Conservation (phyloP, 768 basidiomycete species). For the Wakefieldia striispora region DNA sequence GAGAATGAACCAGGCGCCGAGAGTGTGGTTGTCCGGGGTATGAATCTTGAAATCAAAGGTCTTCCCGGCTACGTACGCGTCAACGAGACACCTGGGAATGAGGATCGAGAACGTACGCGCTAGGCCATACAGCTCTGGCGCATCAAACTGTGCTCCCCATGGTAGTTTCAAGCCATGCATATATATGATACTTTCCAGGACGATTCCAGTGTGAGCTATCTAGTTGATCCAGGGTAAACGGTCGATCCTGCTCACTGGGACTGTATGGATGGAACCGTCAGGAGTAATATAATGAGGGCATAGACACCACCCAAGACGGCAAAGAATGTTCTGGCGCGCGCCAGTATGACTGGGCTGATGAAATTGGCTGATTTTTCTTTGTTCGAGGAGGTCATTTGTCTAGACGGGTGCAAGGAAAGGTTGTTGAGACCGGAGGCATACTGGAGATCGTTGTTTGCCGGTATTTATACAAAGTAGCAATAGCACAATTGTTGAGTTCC, state of each 20-base stretch:
- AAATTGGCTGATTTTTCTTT: background rate
- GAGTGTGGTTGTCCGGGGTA: slow-evolving; percentile 71
- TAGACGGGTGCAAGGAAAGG: background rate
- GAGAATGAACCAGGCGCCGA: slow-evolving; percentile 87
- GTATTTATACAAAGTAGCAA: slow-evolving; percentile 9
- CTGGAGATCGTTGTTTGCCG: slow-evolving; percentile 9
- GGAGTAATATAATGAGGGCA: slow-evolving; percentile 45
- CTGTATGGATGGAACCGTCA: slow-evolving; percentile 66
- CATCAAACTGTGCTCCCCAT: slow-evolving; percentile 56
- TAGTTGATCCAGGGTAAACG: slow-evolving; percentile 13
- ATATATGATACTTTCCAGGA: slow-evolving; percentile 49
- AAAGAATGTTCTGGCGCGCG: slow-evolving; percentile 32
- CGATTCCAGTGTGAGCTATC: slow-evolving; percentile 16
- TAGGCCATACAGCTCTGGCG: slow-evolving; percentile 77
- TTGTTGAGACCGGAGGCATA: background rate
- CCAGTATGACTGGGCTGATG: slow-evolving; percentile 17
- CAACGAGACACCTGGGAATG: background rate
- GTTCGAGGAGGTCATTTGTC: slow-evolving; percentile 5
- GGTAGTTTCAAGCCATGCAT: slow-evolving; percentile 68
- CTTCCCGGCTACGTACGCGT: slow-evolving; percentile 57
- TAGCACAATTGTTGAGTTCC: background rate
- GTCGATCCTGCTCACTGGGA: slow-evolving; percentile 50
- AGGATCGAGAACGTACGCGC: slow-evolving; percentile 54
- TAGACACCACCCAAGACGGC: slow-evolving; percentile 53
- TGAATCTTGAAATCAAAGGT: slow-evolving; percentile 66